A percentile compares a stretch with the other conserved stretches of the same genome.
These are phyloP conservation scores for Aristolochia fimbriata DNA, from an alignment of 164 flowering plant species.

Conservation along the genomic window DNA sequence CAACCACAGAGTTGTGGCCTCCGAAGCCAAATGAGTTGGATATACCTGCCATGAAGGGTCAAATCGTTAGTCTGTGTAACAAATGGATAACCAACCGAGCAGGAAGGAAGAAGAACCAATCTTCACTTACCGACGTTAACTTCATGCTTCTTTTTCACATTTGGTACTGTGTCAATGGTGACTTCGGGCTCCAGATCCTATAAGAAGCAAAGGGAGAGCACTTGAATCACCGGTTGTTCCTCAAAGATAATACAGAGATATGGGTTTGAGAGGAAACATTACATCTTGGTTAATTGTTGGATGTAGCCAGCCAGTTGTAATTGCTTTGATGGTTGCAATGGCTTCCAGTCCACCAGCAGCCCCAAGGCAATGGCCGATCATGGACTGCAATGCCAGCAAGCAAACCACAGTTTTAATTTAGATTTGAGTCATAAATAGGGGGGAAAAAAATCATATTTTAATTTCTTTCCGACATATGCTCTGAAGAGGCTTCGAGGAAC, in stretches of 20 bases:
- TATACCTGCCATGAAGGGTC: constrained; percentile 2
- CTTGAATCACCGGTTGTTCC: background rate
- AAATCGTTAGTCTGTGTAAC: no score
- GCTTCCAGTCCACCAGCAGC: constrained; percentile 74
- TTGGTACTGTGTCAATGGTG: constrained; percentile 66
- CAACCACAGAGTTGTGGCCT: constrained; percentile 65
- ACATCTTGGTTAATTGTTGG: constrained; percentile 66
- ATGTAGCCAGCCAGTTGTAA: constrained; percentile 60
- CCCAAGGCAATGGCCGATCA: constrained; percentile 69
- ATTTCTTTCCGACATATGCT: background rate
- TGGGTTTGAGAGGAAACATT: constrained; percentile 3
- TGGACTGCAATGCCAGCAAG: constrained; percentile 27
- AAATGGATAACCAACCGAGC: no score
- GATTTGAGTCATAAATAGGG: no score
- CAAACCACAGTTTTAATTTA: background rate
- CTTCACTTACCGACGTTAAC: constrained; percentile 58
- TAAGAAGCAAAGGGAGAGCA: background rate
- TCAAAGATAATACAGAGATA: no score
- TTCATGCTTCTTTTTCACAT: constrained; percentile 65
- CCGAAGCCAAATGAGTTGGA: constrained; percentile 73
- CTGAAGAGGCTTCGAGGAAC: background rate
- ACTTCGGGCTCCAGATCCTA: constrained; percentile 59
- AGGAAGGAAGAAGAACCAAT: background rate
- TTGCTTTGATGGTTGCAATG: constrained; percentile 56
- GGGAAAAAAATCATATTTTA: background rate